A percentile compares a stretch with the other conserved stretches of the same genome.
phyloP scores from a whole-genome alignment of 176 grass and related monocot species.

The Aegilops umbellulata region DNA sequence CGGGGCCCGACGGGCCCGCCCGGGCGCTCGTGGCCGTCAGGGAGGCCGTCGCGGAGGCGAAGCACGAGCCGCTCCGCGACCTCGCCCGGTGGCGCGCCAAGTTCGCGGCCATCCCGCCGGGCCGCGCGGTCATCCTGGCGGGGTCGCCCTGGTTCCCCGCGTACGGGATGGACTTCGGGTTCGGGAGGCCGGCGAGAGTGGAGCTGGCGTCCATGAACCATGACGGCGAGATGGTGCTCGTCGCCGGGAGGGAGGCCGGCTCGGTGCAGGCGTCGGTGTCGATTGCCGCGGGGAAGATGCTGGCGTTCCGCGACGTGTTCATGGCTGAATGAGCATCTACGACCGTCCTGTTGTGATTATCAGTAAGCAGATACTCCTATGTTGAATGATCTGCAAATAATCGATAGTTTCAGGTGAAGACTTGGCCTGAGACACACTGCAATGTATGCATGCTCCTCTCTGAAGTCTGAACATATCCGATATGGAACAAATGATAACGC shows the following conservation, averaged over 20 bases:
- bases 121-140: neutral
- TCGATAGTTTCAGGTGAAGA: no score
- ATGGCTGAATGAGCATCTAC: neutral
- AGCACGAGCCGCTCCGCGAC: neutral
- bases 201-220: slow-evolving; percentile 27
- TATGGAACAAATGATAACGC: no score
- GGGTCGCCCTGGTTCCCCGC: slow-evolving; percentile 23
- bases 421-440: no score
- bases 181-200: neutral
- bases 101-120: neutral
- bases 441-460: no score
- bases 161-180: neutral
- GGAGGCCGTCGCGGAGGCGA: neutral
- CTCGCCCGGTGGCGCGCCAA: neutral
- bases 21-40: neutral
- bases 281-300: neutral
- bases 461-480: no score
- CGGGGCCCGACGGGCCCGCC: neutral
- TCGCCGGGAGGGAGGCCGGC: neutral
- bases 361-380: no score
- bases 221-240: slow-evolving; percentile 12
- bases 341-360: no score
- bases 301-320: neutral
- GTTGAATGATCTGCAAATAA: no score
- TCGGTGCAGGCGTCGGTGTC: slow-evolving; percentile 15